Evolutionary conservation across 345 rosid species (phyloP).

Genomic region (Brassica cretica): DNA sequence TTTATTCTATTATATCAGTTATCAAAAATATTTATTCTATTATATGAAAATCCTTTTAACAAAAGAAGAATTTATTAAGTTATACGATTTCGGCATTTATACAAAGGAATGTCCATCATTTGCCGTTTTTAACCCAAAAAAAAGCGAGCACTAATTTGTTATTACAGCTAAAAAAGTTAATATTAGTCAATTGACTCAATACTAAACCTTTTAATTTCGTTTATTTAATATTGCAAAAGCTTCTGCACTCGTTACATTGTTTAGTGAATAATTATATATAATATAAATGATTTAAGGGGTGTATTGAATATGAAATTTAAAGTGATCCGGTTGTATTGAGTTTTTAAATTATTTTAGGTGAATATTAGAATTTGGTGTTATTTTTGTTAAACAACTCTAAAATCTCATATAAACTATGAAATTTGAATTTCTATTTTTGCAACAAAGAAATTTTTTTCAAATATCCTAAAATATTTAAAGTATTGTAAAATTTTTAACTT

Average conservation of each 20-base stretch:
- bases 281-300: neutral
- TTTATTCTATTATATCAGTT: no score
- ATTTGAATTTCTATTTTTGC: no score
- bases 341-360: no score
- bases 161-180: neutral
- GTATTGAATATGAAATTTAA: no score
- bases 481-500: no score
- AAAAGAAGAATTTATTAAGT: neutral
- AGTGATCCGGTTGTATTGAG: no score
- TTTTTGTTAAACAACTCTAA: no score
- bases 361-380: no score
- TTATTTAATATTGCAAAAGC: neutral
- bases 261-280: neutral
- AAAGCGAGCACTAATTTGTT: neutral
- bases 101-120: neutral
- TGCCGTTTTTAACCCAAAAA: neutral
- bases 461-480: no score
- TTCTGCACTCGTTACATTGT: neutral
- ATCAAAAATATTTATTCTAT: neutral
- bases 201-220: neutral
- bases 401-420: no score
- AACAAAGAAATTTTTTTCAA: no score
- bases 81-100: neutral
- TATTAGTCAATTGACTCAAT: neutral
- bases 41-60: neutral